phyloP scores from a whole-genome alignment of 2,329 filamentous ascomycete genomes.

The Mycocentrospora acerina region DNA sequence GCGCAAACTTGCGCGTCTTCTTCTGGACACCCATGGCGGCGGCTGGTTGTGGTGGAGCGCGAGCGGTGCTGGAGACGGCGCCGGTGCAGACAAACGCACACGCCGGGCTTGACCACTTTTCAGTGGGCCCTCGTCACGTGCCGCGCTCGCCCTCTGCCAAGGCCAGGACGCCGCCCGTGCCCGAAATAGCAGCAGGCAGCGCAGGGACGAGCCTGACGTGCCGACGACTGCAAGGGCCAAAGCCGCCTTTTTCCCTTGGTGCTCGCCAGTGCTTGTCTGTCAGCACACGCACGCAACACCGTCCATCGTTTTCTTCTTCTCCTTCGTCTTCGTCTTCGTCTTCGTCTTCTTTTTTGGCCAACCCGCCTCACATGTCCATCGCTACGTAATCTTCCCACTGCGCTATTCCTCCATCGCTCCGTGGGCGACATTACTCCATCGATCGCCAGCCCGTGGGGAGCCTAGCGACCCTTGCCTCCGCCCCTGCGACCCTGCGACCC shows the following conservation, averaged over 20 bases:
- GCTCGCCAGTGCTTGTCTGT: too few relatives aligned
- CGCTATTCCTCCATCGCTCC: constrained; percentile 4
- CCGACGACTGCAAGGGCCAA: too few relatives aligned
- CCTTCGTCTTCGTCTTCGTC: too few relatives aligned
- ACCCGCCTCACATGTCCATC: too few relatives aligned
- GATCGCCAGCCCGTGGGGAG: constrained; percentile 19
- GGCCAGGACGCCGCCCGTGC: constrained; percentile 2
- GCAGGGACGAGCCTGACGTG: constrained; percentile 10
- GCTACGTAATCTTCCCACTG: background rate
- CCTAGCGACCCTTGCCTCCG: constrained; percentile 16
- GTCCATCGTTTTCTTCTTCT: too few relatives aligned
- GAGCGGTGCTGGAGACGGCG: constrained; percentile 3
- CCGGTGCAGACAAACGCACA: constrained; percentile 10
- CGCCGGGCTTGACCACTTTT: constrained; percentile 14
- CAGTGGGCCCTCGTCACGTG: constrained; percentile 9
- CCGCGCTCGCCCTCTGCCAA: too few relatives aligned
- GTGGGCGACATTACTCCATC: constrained; percentile 18
- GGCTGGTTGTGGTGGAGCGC: constrained; percentile 11
- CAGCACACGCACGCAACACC: too few relatives aligned
- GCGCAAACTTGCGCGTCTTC: constrained; percentile 87
- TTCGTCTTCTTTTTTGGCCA: too few relatives aligned
- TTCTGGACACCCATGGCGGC: constrained; percentile 79
- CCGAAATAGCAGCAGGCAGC: constrained; percentile 9
- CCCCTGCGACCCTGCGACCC: constrained; percentile 12
- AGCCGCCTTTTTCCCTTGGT: too few relatives aligned